Percentiles rank a stretch among this genome's conserved stretches.
These are phyloP conservation scores for Galerina marginata DNA, from an alignment of 768 basidiomycete species.

Conservation along the genomic window DNA sequence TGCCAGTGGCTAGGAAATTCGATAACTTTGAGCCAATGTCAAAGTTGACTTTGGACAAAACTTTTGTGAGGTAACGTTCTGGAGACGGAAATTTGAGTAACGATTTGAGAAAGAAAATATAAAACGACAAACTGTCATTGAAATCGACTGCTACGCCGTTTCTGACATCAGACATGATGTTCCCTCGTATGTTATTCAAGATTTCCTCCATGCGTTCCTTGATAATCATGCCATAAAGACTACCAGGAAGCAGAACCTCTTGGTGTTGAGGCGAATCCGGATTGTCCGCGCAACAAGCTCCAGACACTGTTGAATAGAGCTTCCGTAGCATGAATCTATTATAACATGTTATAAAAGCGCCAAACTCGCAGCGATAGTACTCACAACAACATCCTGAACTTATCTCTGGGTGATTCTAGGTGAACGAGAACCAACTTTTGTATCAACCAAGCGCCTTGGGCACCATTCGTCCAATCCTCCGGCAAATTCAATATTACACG, in stretches of 20 bases:
- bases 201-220: conserved; percentile 96
- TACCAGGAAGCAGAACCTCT: conserved; percentile 93
- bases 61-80: conserved; percentile 85
- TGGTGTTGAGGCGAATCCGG: conserved; percentile 99
- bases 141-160: conserved; percentile 87
- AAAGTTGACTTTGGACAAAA: conserved; percentile 79
- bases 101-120: conserved; percentile 1
- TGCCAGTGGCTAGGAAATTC: conserved; percentile 97
- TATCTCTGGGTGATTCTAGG: conserved; percentile 84
- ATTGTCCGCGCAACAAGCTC: conserved; percentile 90
- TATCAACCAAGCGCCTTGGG: conserved; percentile 82
- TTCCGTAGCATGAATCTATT: conserved; percentile 96
- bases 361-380: conserved; percentile 27
- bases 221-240: conserved; percentile 94
- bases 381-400: conserved; percentile 93
- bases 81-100: background rate
- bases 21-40: conserved; percentile 90
- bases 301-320: conserved; percentile 88
- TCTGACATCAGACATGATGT: conserved; percentile 75
- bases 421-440: conserved; percentile 91
- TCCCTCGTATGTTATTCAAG: conserved; percentile 71
- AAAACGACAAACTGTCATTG: conserved; percentile 69
- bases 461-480: conserved; percentile 89
- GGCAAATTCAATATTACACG: conserved; percentile 88
- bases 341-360: conserved; percentile 56